Base-by-base conservation (phyloP, 495 filamentous ascomycete species). In the Immersiella caudata region DNA sequence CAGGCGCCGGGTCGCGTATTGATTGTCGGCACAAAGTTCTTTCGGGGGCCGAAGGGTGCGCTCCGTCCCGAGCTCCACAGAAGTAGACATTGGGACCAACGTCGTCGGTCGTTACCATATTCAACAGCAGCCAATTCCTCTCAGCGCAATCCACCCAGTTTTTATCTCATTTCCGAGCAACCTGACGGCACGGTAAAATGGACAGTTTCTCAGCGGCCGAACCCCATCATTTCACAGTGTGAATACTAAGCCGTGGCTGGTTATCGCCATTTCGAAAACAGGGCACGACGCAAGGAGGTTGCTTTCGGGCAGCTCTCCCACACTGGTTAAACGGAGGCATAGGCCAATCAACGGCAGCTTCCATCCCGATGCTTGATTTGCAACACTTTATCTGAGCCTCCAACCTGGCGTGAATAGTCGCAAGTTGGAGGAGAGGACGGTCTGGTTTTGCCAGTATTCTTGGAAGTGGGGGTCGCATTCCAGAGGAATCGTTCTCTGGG, bases 391-490 rank as follows among this genome's bases (percentile, higher is more conserved):
- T 20, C 57, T 59, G 7, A 18, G 57, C 26, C 57, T 33, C 33
- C 16, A 33, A 21, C 57, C 25, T 21, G 29, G 29, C n/a, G 24
- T 16, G 16, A 57, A 57, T 26, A 57, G 25, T 26, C 29, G 55
- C 55, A 57, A 22, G 24, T 33, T 33, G 29, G 29, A 33, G 29
- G 29, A 33, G 29, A 35, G 57, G 57, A 25, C 27, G 12, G 33
- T 26, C 57, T 9, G 57, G 33, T 59, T 14, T 59, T 33, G 57
- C n/a, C 26, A 25, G 14, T 16, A 27, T 51, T 26, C 61, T 63
- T 54, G 46, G 61, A 63, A 56, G 52, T 65, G 52, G 63, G 63
- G 63, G 63, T 65, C 21, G 36, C 63, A 57, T 65, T 57, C 35
- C 51, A 57, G 52, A 21, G 63, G 49, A 20, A 35, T 16, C 12